Conservation (phyloP, 352 stramenopile species). For the Blastocystis sp. region DNA sequence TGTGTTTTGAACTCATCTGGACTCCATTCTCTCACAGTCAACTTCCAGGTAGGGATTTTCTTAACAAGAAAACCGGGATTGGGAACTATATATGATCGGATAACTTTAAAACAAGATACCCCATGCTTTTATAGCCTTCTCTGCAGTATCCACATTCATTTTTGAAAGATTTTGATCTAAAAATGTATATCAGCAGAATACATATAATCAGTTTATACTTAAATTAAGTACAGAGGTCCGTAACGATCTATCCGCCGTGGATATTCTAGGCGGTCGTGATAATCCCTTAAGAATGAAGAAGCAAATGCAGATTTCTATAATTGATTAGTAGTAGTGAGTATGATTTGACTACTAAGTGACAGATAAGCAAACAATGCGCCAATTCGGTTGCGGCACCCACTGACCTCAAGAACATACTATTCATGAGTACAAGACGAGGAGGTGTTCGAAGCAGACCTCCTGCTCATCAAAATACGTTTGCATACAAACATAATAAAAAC, state of each 20-base stretch:
- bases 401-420: background rate
- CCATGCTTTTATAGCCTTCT: slow-evolving; percentile 51
- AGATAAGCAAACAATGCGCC: no score
- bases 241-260: background rate
- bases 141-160: slow-evolving; percentile 55
- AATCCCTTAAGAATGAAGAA: no score
- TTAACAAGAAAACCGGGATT: slow-evolving; percentile 49
- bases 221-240: background rate
- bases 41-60: slow-evolving; percentile 64
- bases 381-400: no score
- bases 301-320: background rate
- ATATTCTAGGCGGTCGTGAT: background rate
- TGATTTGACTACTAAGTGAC: no score
- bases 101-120: background rate
- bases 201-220: slow-evolving; percentile 11
- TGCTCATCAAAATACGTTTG: slow-evolving; percentile 94
- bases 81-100: slow-evolving; percentile 20
- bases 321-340: background rate
- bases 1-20: slow-evolving; percentile 57
- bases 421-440: slow-evolving; percentile 69
- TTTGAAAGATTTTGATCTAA: slow-evolving; percentile 9
- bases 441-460: slow-evolving; percentile 78
- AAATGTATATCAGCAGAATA: background rate
- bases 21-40: slow-evolving; percentile 49
- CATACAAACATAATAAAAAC: slow-evolving; percentile 95